These are phyloP conservation scores for Geosmithia putterillii DNA, from an alignment of 2,329 filamentous ascomycete species.

Conservation along the genomic window DNA sequence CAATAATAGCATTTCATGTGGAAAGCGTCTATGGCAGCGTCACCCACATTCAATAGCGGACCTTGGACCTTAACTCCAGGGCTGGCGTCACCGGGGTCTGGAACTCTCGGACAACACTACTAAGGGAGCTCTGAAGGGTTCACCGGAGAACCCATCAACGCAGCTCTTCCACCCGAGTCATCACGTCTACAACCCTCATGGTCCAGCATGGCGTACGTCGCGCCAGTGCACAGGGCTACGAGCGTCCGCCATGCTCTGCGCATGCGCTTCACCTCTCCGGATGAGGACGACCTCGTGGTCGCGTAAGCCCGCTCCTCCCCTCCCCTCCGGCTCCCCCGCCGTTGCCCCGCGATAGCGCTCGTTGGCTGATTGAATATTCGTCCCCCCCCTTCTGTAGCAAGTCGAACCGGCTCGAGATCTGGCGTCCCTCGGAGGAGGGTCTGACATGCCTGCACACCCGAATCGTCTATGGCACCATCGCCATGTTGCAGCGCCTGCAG, in stretches of 20 bases:
- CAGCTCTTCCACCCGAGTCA: slow-evolving; percentile 1
- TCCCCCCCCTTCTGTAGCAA: slow-evolving; percentile 46
- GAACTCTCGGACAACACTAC: not conserved
- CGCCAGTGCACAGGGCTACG: slow-evolving; percentile 83
- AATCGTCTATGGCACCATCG: slow-evolving; percentile 72
- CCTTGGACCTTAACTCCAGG: not conserved
- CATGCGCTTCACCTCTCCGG: slow-evolving; percentile 59
- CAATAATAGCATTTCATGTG: too few species aligned
- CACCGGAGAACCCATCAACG: slow-evolving; percentile 1
- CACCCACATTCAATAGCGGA: not conserved
- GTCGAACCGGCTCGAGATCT: slow-evolving; percentile 77
- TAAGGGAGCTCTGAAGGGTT: not conserved
- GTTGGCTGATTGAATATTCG: not conserved
- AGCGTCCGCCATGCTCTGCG: slow-evolving; percentile 83
- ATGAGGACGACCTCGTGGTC: slow-evolving; percentile 73
- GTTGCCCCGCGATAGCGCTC: slow-evolving; percentile 14
- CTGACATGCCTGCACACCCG: slow-evolving; percentile 55
- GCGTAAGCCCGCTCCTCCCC: slow-evolving; percentile 47
- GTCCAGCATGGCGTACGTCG: slow-evolving; percentile 74
- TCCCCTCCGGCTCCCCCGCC: not conserved
- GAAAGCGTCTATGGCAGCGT: too few species aligned
- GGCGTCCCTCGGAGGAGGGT: slow-evolving; percentile 52
- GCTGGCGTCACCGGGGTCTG: not conserved
- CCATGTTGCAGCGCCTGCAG: slow-evolving; percentile 69
- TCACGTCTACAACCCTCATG: not conserved